These are phyloP conservation scores for Auricularia cornea DNA, from an alignment of 768 basidiomycete species.

Conservation along the genomic window DNA sequence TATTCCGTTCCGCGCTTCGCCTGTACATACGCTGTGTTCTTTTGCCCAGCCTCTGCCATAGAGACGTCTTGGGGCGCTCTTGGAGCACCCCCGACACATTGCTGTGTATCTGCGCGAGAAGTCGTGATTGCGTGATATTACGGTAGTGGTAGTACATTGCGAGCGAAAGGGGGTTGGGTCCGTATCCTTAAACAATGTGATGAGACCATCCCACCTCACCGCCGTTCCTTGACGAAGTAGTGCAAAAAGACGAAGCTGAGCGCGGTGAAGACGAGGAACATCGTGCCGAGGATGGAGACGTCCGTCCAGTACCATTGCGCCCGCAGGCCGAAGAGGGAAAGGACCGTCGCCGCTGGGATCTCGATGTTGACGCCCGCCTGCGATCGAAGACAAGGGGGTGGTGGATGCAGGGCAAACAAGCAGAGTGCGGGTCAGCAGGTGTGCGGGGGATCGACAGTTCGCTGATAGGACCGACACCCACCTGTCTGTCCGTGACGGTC, in stretches of 20 bases:
- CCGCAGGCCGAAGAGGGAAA: constrained; percentile 87
- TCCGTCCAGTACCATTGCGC: constrained; percentile 91
- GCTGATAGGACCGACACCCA: constrained; percentile 25
- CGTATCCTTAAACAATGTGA: background rate
- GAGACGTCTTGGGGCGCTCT: background rate
- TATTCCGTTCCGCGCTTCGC: background rate
- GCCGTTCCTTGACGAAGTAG: constrained; percentile 79
- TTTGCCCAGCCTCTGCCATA: background rate
- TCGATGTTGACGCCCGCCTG: constrained; percentile 97
- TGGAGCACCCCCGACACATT: background rate
- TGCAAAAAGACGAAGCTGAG: constrained; percentile 75
- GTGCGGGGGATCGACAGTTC: background rate
- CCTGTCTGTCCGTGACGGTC: constrained; percentile 84
- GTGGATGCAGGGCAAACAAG: constrained; percentile 2
- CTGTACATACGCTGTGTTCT: background rate
- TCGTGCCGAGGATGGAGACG: constrained; percentile 73
- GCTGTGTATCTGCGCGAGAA: background rate
- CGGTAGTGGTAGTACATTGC: background rate
- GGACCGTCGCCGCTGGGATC: constrained; percentile 89
- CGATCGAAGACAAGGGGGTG: constrained; percentile 3
- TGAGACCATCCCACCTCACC: no score
- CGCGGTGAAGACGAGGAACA: constrained; percentile 73
- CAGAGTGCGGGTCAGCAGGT: constrained; percentile 2
- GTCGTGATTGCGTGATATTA: no score
- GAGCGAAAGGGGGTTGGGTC: background rate